Evolutionary conservation across 306 rosid species (phyloP).

Genomic region (barrel medic (Medicago truncatula)): DNA sequence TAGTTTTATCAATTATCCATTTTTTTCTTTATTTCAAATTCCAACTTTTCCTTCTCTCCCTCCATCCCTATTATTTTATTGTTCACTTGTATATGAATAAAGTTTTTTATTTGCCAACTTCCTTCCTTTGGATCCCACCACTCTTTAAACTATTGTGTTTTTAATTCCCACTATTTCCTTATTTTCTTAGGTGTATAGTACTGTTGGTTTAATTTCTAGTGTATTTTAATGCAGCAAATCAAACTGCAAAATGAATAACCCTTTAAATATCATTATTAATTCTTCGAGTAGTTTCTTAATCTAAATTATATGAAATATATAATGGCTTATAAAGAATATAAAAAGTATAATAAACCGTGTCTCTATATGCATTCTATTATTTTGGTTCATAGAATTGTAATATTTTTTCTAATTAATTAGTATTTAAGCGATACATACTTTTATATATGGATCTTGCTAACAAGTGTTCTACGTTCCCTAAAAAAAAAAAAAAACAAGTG

Average conservation of each 20-base stretch:
- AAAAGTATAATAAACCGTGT: too few relatives aligned
- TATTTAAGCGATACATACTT: too few relatives aligned
- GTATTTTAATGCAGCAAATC: background rate
- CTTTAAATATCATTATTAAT: background rate
- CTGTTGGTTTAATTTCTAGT: background rate
- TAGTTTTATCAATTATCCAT: conserved; percentile 15
- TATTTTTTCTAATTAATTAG: too few relatives aligned
- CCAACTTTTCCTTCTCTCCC: conserved; percentile 50
- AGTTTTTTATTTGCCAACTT: conserved; percentile 37
- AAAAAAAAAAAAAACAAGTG: too few relatives aligned
- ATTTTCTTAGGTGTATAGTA: background rate
- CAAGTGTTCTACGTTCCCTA: too few relatives aligned
- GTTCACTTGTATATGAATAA: conserved; percentile 11
- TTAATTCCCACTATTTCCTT: conserved; percentile 21
- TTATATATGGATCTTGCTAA: too few relatives aligned
- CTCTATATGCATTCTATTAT: too few relatives aligned
- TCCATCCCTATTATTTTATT: conserved; percentile 31
- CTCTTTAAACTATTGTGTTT: background rate
- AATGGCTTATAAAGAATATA: too few relatives aligned
- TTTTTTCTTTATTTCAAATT: conserved; percentile 47
- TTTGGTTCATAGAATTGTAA: too few relatives aligned
- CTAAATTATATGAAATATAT: too few relatives aligned
- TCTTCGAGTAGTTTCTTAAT: background rate
- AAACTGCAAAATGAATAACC: background rate
- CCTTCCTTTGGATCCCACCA: conserved; percentile 8